These are phyloP conservation scores for Penicillium cataractarum DNA, from an alignment of 495 filamentous ascomycete genomes.

Conservation along the genomic window DNA sequence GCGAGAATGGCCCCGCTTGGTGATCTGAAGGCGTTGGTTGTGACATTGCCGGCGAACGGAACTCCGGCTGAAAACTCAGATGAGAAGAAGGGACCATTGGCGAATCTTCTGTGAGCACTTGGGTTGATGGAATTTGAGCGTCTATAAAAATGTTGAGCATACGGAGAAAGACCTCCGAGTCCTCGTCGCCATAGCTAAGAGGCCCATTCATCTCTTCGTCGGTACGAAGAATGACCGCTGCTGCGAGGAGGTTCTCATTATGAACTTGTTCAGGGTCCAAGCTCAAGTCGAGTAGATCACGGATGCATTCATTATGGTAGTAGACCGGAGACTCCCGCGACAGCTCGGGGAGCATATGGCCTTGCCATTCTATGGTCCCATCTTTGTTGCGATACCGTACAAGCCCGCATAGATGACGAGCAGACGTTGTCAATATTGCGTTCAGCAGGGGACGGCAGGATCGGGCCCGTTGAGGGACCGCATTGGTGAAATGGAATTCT, in stretches of 20 bases:
- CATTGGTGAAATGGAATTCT: neutral
- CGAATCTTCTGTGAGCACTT: neutral
- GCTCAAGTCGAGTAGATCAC: neutral
- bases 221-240: neutral
- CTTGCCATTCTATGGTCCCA: conserved; percentile 2
- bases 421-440: neutral
- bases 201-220: neutral
- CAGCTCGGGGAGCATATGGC: neutral
- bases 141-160: neutral
- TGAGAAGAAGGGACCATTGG: neutral
- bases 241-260: neutral
- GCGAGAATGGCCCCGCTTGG: neutral
- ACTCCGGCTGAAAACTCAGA: neutral
- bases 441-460: neutral
- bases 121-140: neutral
- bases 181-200: neutral
- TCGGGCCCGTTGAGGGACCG: neutral
- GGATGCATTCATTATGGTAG: conserved; percentile 1
- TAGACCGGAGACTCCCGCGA: neutral
- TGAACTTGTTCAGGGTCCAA: neutral
- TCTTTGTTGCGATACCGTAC: neutral
- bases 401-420: neutral
- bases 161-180: neutral
- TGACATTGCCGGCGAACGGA: neutral
- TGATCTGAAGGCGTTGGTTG: neutral